phyloP scores from a whole-genome alignment of 148 eudicot genomes.

The Cornus kousa region DNA sequence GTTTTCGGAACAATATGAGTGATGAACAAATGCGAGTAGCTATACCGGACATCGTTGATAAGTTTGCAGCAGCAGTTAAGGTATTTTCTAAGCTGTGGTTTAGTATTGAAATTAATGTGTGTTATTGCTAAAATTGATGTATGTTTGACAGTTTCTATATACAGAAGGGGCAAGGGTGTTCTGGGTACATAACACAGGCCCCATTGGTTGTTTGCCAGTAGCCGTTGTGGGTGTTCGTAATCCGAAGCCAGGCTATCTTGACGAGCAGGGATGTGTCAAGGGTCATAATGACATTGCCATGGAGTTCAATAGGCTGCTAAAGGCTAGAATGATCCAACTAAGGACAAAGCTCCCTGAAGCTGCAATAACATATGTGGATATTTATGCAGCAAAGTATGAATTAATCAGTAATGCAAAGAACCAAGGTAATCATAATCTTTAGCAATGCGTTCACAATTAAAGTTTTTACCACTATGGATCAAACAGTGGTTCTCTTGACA shows the following conservation, averaged over 20 bases:
- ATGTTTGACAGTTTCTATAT: background rate
- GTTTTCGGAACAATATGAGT: conserved; percentile 29
- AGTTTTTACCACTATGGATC: too few relatives aligned
- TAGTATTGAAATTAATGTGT: background rate
- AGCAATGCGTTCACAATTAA: too few relatives aligned
- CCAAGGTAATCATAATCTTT: conserved; percentile 37
- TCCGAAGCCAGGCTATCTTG: conserved; percentile 1
- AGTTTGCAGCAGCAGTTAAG: conserved; percentile 42
- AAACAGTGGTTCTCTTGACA: background rate
- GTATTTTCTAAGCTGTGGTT: conserved; percentile 12
- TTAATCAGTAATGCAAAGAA: conserved; percentile 54
- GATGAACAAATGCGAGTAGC: conserved; percentile 36
- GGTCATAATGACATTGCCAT: background rate
- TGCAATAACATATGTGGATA: conserved; percentile 68
- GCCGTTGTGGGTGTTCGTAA: background rate
- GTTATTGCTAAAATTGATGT: background rate
- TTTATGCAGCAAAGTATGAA: conserved; percentile 63
- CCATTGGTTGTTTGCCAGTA: conserved; percentile 32
- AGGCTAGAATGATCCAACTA: conserved; percentile 32
- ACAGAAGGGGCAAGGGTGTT: conserved; percentile 22
- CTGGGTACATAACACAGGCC: conserved; percentile 40
- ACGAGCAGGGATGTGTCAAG: conserved; percentile 11
- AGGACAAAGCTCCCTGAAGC: conserved; percentile 46
- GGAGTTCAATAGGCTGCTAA: conserved; percentile 10
- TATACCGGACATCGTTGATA: conserved; percentile 37